Conservation (phyloP, 371 early-diverging fungal species). For the Polyrhizophydium stewartii region DNA sequence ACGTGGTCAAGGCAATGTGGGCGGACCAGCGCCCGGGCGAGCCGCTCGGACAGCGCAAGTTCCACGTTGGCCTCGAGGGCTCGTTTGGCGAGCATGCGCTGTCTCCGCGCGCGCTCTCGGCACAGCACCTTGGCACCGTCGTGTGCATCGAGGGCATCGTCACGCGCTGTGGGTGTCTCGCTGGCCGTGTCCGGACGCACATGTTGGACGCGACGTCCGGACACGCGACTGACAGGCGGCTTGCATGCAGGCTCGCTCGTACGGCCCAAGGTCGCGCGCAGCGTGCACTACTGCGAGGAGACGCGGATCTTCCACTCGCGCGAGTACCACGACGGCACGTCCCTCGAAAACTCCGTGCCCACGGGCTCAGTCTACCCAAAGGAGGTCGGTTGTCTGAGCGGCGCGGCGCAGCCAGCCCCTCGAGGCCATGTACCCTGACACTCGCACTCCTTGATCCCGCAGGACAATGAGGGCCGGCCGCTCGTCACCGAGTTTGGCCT, state of each 20-base stretch:
- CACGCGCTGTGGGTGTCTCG: slow-evolving; percentile 52
- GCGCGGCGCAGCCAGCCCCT: background rate
- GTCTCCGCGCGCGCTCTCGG: slow-evolving; percentile 87
- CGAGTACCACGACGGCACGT: slow-evolving; percentile 87
- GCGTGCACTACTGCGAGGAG: slow-evolving; percentile 91
- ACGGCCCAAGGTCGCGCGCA: slow-evolving; percentile 91
- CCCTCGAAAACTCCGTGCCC: slow-evolving; percentile 52
- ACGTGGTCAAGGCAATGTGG: slow-evolving; percentile 39
- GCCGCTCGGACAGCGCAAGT: slow-evolving; percentile 41
- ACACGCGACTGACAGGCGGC: slow-evolving; percentile 56
- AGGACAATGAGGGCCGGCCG: slow-evolving; percentile 90
- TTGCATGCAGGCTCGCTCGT: slow-evolving; percentile 76
- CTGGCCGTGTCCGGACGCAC: slow-evolving; percentile 94
- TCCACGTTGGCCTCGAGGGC: slow-evolving; percentile 87
- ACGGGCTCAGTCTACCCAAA: slow-evolving; percentile 63
- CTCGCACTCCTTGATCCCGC: background rate
- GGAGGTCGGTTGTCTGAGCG: slow-evolving; percentile 33
- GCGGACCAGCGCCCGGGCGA: slow-evolving; percentile 4
- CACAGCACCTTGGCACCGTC: slow-evolving; percentile 80
- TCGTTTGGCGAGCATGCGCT: slow-evolving; percentile 90
- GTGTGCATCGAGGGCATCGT: slow-evolving; percentile 99
- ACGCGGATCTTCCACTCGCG: slow-evolving; percentile 79
- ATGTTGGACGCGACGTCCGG: too few relatives aligned
- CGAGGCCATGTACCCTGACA: background rate
- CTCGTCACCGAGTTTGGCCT: slow-evolving; percentile 94